A percentile compares a stretch with the other conserved stretches of the same genome.
Evolutionary conservation across 148 eudicot genomes (phyloP).

Genomic region (Arbutus unedo): DNA sequence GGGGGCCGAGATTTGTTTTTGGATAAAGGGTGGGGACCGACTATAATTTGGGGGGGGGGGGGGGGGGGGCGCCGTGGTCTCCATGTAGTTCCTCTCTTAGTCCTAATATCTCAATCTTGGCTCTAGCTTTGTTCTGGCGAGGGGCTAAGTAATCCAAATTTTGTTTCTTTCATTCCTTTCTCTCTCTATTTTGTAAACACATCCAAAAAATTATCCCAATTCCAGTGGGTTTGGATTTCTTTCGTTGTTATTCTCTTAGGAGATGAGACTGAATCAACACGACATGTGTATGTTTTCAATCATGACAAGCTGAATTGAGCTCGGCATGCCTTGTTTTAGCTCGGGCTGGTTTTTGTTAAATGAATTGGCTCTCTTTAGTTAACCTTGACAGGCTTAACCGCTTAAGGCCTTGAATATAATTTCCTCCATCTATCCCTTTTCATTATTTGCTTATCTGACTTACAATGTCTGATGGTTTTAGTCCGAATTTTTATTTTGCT

Average conservation of each 20-base stretch:
- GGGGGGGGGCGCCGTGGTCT: too few species aligned
- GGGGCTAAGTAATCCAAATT: neutral
- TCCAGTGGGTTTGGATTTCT: neutral
- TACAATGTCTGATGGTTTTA: neutral
- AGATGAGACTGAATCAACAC: too few species aligned
- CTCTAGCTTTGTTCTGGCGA: neutral
- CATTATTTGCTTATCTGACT: neutral
- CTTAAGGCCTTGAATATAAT: neutral
- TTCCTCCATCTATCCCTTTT: neutral
- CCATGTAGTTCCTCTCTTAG: neutral
- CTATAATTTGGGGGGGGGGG: too few species aligned
- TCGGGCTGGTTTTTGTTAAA: neutral
- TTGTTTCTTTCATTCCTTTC: neutral
- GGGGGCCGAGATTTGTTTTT: too few species aligned
- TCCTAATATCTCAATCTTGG: neutral
- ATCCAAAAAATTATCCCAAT: neutral
- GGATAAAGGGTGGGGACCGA: too few species aligned
- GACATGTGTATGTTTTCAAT: too few species aligned
- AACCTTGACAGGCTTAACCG: neutral
- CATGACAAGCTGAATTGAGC: too few species aligned
- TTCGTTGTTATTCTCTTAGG: neutral
- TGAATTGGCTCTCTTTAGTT: neutral
- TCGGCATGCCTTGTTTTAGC: constrained; percentile 2
- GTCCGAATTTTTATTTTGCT: neutral
- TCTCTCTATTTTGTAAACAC: neutral